Conservation (phyloP, 805 yeast species). For the Candida maris region DNA sequence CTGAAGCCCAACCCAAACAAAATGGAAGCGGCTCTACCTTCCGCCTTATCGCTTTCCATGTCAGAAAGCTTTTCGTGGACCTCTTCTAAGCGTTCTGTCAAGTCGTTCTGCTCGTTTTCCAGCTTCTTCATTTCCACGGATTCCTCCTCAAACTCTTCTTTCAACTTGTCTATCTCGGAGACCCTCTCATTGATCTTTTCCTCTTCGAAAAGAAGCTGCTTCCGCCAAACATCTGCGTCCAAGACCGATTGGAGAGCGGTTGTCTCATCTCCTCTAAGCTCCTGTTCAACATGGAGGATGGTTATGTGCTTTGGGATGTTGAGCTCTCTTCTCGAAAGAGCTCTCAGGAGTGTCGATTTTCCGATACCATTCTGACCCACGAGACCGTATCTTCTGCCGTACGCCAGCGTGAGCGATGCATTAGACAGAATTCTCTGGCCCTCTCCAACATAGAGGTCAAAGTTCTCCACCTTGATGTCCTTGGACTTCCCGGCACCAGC, state of each 20-base stretch:
- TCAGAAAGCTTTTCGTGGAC: conserved; percentile 80
- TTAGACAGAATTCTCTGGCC: conserved; percentile 91
- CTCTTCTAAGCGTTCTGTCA: conserved; percentile 72
- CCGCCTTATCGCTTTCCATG: conserved; percentile 97
- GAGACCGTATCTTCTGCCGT: conserved; percentile 93
- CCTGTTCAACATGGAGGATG: conserved; percentile 96
- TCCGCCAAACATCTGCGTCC: conserved; percentile 99
- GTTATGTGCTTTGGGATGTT: conserved; percentile 94
- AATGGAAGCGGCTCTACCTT: conserved; percentile 93
- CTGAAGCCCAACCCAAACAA: conserved; percentile 92
- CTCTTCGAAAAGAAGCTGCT: conserved; percentile 78
- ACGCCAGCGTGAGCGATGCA: conserved; percentile 79
- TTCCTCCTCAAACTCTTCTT: conserved; percentile 70
- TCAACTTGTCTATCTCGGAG: conserved; percentile 65
- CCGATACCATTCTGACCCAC: conserved; percentile 99
- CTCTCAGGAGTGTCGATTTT: conserved; percentile 89
- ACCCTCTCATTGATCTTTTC: conserved; percentile 68
- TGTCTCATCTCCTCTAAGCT: conserved; percentile 89
- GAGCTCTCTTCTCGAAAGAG: conserved; percentile 89
- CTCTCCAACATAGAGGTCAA: conserved; percentile 93
- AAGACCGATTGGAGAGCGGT: conserved; percentile 91
- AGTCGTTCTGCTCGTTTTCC: conserved; percentile 87
- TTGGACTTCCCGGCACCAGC: conserved; percentile 94
- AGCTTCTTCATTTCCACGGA: conserved; percentile 70
- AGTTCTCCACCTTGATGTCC: conserved; percentile 88